Base-by-base conservation (phyloP, 768 basidiomycete genomes). In the Tulasnella sp. region DNA sequence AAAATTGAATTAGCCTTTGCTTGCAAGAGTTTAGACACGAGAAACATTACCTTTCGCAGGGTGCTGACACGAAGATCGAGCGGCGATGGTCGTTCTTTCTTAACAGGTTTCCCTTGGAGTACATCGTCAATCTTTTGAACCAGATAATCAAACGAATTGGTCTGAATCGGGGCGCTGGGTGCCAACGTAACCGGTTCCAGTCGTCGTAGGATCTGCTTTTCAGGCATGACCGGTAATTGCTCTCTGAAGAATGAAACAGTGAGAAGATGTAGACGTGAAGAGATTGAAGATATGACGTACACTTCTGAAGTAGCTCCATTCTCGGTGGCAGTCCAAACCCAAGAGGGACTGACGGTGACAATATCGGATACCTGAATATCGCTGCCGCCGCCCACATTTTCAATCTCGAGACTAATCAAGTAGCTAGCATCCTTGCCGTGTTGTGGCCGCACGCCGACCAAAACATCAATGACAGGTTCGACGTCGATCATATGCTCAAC, bases 301-400 rank as follows among this genome's bases (percentile, higher is more conserved):
- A 68, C 67, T 37, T 34, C 34, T 36, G 32, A 8, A 9, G n/a
- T 19, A 16, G 42, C 22, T 16, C 22, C 69, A 7, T 11, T 35
- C 1, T 79, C 75, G n/a, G 85, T 69, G 7, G 84, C 76, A 1
- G 78, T 78, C 74, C 86, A 88, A 47, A 79, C 78, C 94, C 94
- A 95, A 5, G 82, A 80, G 0, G 91, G 86, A 75, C 92, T 93
- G 66, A 92, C 74, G 34, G 86, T 83, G 3, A 84, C 85, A 7
- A 94, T 76, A 75, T 91, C 88, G 3, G 82, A 82, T 19, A 95
- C 75, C 17, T 78, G 76, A 37, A 91, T 76, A 17, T 82, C 76
- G 29, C 77, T 77, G 4, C 81, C 81, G 22, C 80, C 77, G 0
- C 82, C 81, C 0, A 83, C 71, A 77, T 90, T 91, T 66, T 83